phyloP scores from a whole-genome alignment of 2,329 filamentous ascomycete species.

The Colletotrichum cuscutae region DNA sequence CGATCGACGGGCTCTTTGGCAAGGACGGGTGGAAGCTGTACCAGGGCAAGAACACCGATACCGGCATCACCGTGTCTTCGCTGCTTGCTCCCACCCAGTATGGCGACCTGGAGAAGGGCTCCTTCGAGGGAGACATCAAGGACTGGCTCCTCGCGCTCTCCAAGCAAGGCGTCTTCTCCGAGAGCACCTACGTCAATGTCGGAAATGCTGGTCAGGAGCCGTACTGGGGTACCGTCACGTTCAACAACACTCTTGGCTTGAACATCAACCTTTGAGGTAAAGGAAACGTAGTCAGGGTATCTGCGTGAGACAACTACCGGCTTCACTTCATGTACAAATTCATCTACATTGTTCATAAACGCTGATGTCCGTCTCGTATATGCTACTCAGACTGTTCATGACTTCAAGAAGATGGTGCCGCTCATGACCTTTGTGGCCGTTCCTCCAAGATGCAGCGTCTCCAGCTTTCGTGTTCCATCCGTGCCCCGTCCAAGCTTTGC shows the following conservation, averaged over 20 bases:
- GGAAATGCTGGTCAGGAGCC: slow-evolving; percentile 50
- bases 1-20: slow-evolving; percentile 47
- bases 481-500: neutral
- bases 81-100: slow-evolving; percentile 49
- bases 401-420: slow-evolving; percentile 16
- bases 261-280: slow-evolving; percentile 34
- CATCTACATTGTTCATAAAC: too few relatives aligned
- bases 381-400: neutral
- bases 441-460: slow-evolving; percentile 28
- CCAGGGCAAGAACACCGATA: slow-evolving; percentile 52
- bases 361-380: too few relatives aligned
- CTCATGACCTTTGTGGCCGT: slow-evolving; percentile 30
- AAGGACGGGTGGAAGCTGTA: slow-evolving; percentile 53
- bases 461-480: neutral
- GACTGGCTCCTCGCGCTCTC: slow-evolving; percentile 52
- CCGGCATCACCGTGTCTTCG: slow-evolving; percentile 53
- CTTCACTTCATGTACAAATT: neutral
- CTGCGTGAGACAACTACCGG: neutral
- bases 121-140: slow-evolving; percentile 51
- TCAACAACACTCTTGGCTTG: slow-evolving; percentile 38
- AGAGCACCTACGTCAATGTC: slow-evolving; percentile 53
- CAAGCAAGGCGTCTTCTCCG: slow-evolving; percentile 47
- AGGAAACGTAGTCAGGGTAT: neutral
- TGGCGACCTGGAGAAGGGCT: slow-evolving; percentile 38
- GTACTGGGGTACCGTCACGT: slow-evolving; percentile 38